Percentiles rank a stretch among this genome's conserved stretches.
Evolutionary conservation across 176 grass and related monocot genomes (phyloP).

Genomic region (sorghum (Sorghum bicolor)): DNA sequence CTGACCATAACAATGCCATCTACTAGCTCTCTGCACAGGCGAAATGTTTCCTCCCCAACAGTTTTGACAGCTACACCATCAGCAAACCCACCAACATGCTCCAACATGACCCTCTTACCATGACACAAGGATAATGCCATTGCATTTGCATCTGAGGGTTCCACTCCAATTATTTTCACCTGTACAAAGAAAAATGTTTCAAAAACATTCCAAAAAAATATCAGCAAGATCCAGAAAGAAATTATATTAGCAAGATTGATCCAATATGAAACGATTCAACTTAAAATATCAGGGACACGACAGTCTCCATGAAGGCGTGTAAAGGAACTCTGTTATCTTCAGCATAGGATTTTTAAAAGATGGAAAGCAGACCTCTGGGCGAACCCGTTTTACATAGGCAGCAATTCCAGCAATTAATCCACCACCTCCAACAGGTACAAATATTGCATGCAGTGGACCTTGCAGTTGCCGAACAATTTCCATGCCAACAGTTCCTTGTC

Average conservation of each 20-base stretch:
- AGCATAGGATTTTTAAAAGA: background rate
- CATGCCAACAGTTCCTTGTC: conserved; percentile 97
- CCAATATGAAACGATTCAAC: background rate
- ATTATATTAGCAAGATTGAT: background rate
- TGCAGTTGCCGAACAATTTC: conserved; percentile 87
- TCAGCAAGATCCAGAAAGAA: background rate
- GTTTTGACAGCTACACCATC: conserved; percentile 99
- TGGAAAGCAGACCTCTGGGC: conserved; percentile 74
- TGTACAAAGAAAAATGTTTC: conserved; percentile 27
- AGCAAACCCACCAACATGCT: conserved; percentile 94
- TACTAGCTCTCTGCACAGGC: conserved; percentile 81
- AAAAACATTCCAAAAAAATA: conserved; percentile 11
- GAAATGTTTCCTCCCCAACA: conserved; percentile 93
- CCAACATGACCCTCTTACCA: conserved; percentile 79
- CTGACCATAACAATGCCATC: conserved; percentile 94
- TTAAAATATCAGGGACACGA: background rate
- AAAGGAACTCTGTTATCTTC: background rate
- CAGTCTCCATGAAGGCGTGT: background rate
- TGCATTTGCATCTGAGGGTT: conserved; percentile 97
- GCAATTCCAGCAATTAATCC: conserved; percentile 98
- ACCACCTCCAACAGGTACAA: conserved; percentile 98
- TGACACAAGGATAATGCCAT: conserved; percentile 94
- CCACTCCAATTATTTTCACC: conserved; percentile 98
- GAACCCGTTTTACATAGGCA: conserved; percentile 94
- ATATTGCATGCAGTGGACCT: conserved; percentile 91